Evolutionary conservation across 768 basidiomycete species (phyloP).

Genomic region (Aureoboletus auriporus): DNA sequence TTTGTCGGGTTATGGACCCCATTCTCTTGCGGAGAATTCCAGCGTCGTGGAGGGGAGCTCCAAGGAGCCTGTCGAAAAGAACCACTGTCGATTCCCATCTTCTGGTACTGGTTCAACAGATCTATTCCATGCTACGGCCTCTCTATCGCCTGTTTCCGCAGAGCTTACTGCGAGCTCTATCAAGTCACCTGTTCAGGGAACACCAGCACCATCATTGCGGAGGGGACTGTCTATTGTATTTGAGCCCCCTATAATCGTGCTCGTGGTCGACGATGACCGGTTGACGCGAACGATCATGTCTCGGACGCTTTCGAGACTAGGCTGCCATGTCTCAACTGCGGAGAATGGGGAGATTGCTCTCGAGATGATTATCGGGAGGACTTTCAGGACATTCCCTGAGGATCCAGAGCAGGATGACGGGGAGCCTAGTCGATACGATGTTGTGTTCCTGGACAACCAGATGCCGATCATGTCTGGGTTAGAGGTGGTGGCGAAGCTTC

Average conservation of each 20-base stretch:
- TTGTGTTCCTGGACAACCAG: constrained; percentile 67
- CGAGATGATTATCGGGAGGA: constrained; percentile 57
- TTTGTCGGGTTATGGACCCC: background rate
- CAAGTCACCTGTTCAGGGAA: constrained; percentile 12
- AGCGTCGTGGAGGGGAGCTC: constrained; percentile 4
- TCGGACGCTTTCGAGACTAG: constrained; percentile 71
- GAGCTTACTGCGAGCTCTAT: constrained; percentile 8
- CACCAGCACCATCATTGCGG: constrained; percentile 8
- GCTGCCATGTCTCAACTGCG: constrained; percentile 74
- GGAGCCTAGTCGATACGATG: constrained; percentile 31
- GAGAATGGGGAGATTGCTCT: constrained; percentile 82
- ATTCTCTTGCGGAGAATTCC: background rate
- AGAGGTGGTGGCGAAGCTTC: constrained; percentile 58
- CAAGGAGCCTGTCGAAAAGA: background rate
- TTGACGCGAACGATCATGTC: constrained; percentile 80
- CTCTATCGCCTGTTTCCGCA: constrained; percentile 1
- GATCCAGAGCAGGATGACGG: background rate
- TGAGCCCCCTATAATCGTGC: constrained; percentile 55
- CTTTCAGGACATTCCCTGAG: background rate
- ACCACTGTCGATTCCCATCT: background rate
- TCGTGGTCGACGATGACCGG: constrained; percentile 82
- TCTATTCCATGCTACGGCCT: background rate
- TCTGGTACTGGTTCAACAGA: constrained; percentile 5
- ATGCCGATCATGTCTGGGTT: constrained; percentile 82
- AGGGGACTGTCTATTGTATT: constrained; percentile 25